A percentile compares a stretch with the other conserved stretches of the same genome.
phyloP scores from a whole-genome alignment of 2,329 filamentous ascomycete species.

The Clonostachys chloroleuca region DNA sequence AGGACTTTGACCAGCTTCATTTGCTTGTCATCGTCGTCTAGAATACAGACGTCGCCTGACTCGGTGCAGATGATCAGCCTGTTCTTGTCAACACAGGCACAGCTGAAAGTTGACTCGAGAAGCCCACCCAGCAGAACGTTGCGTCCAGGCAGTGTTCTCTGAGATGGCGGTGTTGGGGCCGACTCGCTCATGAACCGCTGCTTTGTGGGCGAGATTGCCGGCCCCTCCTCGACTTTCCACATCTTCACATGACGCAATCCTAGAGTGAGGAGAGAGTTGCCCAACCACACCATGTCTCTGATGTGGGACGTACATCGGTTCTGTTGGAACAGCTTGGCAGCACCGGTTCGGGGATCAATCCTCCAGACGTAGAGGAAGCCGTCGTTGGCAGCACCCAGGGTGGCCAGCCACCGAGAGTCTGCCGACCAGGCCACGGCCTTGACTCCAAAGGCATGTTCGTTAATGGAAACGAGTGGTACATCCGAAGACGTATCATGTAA shows the following conservation, averaged over 20 bases:
- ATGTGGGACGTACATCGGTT: constrained; percentile 88
- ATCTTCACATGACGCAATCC: constrained; percentile 91
- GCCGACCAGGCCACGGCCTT: constrained; percentile 84
- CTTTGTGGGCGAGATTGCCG: constrained; percentile 59
- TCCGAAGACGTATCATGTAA: constrained; percentile 78
- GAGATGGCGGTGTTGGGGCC: constrained; percentile 20
- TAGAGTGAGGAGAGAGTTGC: constrained; percentile 75
- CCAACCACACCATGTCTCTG: constrained; percentile 87
- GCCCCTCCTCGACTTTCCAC: constrained; percentile 75
- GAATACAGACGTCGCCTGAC: constrained; percentile 80
- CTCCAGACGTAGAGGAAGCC: constrained; percentile 92
- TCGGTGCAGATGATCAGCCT: constrained; percentile 84
- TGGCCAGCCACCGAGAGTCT: constrained; percentile 82
- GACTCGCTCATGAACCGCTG: constrained; percentile 45
- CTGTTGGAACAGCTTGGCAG: constrained; percentile 75
- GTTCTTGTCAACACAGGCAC: constrained; percentile 67
- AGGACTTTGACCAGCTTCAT: constrained; percentile 67
- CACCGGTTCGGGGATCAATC: constrained; percentile 76
- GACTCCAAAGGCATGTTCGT: constrained; percentile 87
- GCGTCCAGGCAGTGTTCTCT: constrained; percentile 72
- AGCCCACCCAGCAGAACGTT: constrained; percentile 83
- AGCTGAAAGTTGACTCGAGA: constrained; percentile 80
- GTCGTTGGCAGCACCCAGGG: constrained; percentile 84
- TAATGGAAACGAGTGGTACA: constrained; percentile 76
- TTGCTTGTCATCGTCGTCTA: constrained; percentile 71